Evolutionary conservation across 2,329 filamentous ascomycete species (phyloP), one percentile per base, ranked within the genome.

Genomic region (Aaosphaeria pasadenensis): DNA sequence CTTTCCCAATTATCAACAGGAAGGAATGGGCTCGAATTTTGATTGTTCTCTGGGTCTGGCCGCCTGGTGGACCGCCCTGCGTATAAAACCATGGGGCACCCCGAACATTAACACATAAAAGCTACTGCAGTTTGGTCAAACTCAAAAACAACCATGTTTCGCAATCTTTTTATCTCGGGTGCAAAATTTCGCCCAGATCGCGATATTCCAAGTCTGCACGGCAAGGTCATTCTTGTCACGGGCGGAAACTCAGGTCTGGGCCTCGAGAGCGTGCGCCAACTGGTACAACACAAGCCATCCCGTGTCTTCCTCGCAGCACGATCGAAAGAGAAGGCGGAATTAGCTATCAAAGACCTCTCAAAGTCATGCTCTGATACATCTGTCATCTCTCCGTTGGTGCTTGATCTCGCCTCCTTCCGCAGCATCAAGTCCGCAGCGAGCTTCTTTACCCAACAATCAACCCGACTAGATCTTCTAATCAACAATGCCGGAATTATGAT

Each of bases 401-500:
- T 77, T 9, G 74, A 77, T 55, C 69, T 77, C 1, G 63, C 66
- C 1, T 73, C 70, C 9, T 70, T 75, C 49, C 49, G 63, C n/a
- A 72, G 70, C 9, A 66, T 75, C 43, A 57, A 63, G 30, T 48
- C 59, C 2, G 74, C 74, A 1, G 64, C 69, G 1, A 48, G 52
- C 1, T 56, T 59, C 0, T 72, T 78, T 58, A 56, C 58, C 4
- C 39, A 57, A 4, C 49, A 58, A 11, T 63, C 67, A 13, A 39
- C 57, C n/a, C 69, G 73, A 3, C 68, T 79, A n/a, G 74, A 78
- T 49, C 61, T 77, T 30, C 63, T 78, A 4, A 64, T 77, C 48
- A 69, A 71, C 60, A 78, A 78, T 51, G 76, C 76, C 0, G 76
- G 75, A 38, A 63, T 77, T 46, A 73, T 71, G 63, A 63, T 62